Evolutionary conservation across 2,329 filamentous ascomycete species (phyloP), one percentile per base, ranked within the genome.

Genomic region (Calonectria pauciramosa): DNA sequence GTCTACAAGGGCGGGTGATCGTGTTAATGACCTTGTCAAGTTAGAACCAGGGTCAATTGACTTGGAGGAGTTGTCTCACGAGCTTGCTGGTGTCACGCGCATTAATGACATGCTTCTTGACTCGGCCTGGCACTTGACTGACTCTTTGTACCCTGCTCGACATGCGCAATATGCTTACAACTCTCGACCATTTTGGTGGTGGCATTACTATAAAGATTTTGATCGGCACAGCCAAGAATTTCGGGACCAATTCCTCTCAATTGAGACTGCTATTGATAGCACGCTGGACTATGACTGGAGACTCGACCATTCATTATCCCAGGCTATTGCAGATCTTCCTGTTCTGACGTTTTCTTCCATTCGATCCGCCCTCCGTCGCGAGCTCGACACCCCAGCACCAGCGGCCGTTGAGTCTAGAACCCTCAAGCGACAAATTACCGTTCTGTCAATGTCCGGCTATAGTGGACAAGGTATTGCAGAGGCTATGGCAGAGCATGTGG

Each of bases 401-500:
- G 56, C 78, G 18, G 77, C 74, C 5, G 82, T 84, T 65, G 83
- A 85, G 30, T 76, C 83, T 10, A 85, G 80, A 75, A 80, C 76
- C 0, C 78, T 82, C 26, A 86, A 84, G 76, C 82, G 86, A 28
- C 86, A 86, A 34, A 83, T 87, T 26, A 84, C 82, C 11, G 77
- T 87, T 18, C 75, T 87, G 14, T 83, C 84, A 6, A 80, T 84
- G 67, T 84, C 84, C 20, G 85, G 86, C 0, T 86, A 86, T 60
- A 80, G 84, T 14, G 86, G 86, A 1, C 84, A 82, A 51, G 82
- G 83, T 1, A 83, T 87, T 71, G 80, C 84, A n/a, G 79, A 85
- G 68, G 81, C 84, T 20, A 86, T 94, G n/a, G 90, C 96, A 2
- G 88, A 91, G 73, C 89, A 91, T 66, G 86, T 94, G 54, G 94